Conservation (phyloP, 2,329 filamentous ascomycete genomes). For the Fusarium austroafricanum region DNA sequence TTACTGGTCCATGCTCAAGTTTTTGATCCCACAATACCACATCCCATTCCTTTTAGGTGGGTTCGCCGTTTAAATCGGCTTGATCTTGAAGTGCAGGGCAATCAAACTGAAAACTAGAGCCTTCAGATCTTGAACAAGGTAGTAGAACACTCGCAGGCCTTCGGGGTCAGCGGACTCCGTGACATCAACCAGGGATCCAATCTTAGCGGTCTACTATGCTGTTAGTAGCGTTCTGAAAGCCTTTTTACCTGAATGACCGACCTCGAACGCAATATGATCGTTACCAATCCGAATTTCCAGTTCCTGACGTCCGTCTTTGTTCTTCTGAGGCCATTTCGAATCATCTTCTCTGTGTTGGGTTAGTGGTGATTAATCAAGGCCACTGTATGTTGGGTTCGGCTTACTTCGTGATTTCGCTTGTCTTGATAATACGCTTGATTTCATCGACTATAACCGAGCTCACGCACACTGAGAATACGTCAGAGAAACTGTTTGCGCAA, state of each 20-base stretch:
- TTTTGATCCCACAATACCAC: conserved; percentile 7
- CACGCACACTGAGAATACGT: conserved; percentile 82
- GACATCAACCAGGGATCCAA: conserved; percentile 95
- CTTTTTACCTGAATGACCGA: conserved; percentile 53
- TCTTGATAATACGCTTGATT: conserved; percentile 96
- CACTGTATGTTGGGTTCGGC: conserved; percentile 33
- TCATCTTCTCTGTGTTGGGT: conserved; percentile 83
- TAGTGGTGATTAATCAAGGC: conserved; percentile 20
- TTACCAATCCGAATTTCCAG: conserved; percentile 93
- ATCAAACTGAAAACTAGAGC: conserved; percentile 97
- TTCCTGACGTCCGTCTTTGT: conserved; percentile 97
- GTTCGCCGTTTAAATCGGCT: conserved; percentile 69
- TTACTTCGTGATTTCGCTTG: conserved; percentile 97
- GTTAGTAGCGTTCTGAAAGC: conserved; percentile 22
- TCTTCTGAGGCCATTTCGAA: conserved; percentile 98
- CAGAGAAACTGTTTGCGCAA: not conserved
- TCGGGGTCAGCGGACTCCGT: conserved; percentile 96
- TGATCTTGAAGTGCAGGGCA: conserved; percentile 96
- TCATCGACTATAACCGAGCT: conserved; percentile 90
- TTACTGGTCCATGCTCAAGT: not conserved
- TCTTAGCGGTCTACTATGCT: conserved; percentile 85
- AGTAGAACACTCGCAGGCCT: conserved; percentile 97
- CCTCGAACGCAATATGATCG: conserved; percentile 98
- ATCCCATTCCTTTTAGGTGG: conserved; percentile 10
- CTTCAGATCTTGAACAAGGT: conserved; percentile 96